Base-by-base conservation (phyloP, 805 yeast species). In the Kuraishia hungarica region DNA sequence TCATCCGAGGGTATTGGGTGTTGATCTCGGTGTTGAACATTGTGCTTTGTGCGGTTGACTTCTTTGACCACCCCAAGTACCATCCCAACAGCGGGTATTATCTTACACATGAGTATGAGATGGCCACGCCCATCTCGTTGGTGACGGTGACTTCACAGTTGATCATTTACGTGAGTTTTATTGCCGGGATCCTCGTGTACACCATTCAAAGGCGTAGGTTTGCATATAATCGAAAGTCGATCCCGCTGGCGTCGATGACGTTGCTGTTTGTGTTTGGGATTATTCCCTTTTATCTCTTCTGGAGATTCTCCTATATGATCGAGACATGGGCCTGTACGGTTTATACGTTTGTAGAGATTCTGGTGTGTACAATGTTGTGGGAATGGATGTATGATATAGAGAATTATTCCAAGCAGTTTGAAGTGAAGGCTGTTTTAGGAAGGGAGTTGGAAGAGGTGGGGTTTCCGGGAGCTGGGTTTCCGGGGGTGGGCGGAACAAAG, bases 361-460 rank as follows among this genome's bases (percentile, higher is more conserved):
- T 81, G 39, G 67, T 82, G 2, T 69, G 78, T 19, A 79, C 84
- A 1, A 72, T 81, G 23, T 73, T 82, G 1, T 84, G 88, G 86
- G 89, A 85, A 67, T 82, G 89, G 86, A 66, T 83, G 10, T 79
- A 73, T 61, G 76, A 81, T 50, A 81, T 83, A 48, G 77, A 79
- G 58, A 62, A 72, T 19, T 63, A 79, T 49, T 85, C 82, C 58
- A 72, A 75, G 57, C 67, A 74, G 35, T 65, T 71, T 28, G 89
- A 85, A 58, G 69, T 76, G 52, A 70, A 72, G 58, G 86, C 86
- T 0, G 80, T 86, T 10, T 73, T 86, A 51, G 92, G 92, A 0
- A 73, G 90, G 57, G 74, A 80, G 57, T 77, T 83, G 35, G 69
- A 73, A 52, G 83, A 80, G 52, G 81, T 78, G 55, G 70, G 68